Conservation (phyloP, 768 basidiomycete species). For the Psilocybe sp. region DNA sequence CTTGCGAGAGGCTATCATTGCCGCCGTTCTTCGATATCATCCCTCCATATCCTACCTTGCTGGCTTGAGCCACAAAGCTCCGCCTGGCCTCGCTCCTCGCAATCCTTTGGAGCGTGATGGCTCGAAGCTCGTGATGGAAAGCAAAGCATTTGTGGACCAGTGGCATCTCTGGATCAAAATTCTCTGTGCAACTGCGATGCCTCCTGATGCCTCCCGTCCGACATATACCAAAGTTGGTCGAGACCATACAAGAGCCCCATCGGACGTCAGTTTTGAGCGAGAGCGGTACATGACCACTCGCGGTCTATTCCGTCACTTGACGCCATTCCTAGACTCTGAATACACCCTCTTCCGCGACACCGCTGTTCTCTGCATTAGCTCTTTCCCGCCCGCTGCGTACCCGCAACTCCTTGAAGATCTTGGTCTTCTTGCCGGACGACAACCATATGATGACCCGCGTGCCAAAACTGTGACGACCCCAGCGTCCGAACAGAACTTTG, state of each 20-base stretch:
- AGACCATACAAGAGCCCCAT: slow-evolving; percentile 68
- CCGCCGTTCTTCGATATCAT: slow-evolving; percentile 69
- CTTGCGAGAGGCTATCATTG: slow-evolving; percentile 66
- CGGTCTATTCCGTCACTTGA: slow-evolving; percentile 80
- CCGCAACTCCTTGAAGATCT: slow-evolving; percentile 83
- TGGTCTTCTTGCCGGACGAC: slow-evolving; percentile 72
- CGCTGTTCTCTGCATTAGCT: slow-evolving; percentile 85
- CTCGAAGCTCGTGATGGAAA: slow-evolving; percentile 50
- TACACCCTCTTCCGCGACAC: slow-evolving; percentile 80
- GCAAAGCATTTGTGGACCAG: slow-evolving; percentile 61
- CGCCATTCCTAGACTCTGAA: slow-evolving; percentile 86
- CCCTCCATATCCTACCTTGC: slow-evolving; percentile 70
- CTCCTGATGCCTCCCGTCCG: slow-evolving; percentile 58
- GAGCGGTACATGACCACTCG: slow-evolving; percentile 81
- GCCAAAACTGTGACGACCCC: slow-evolving; percentile 38
- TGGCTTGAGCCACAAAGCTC: slow-evolving; percentile 59
- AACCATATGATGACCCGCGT: slow-evolving; percentile 77
- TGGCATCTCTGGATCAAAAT: slow-evolving; percentile 85
- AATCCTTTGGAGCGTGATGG: slow-evolving; percentile 49
- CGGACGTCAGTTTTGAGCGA: slow-evolving; percentile 73
- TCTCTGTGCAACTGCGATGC: slow-evolving; percentile 77
- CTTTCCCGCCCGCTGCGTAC: slow-evolving; percentile 75
- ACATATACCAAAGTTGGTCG: slow-evolving; percentile 52
- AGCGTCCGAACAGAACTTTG: slow-evolving; percentile 33
- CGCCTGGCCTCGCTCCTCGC: slow-evolving; percentile 38